Evolutionary conservation across 164 flowering plant genomes (phyloP).

Genomic region (Euptelea pleiosperma): DNA sequence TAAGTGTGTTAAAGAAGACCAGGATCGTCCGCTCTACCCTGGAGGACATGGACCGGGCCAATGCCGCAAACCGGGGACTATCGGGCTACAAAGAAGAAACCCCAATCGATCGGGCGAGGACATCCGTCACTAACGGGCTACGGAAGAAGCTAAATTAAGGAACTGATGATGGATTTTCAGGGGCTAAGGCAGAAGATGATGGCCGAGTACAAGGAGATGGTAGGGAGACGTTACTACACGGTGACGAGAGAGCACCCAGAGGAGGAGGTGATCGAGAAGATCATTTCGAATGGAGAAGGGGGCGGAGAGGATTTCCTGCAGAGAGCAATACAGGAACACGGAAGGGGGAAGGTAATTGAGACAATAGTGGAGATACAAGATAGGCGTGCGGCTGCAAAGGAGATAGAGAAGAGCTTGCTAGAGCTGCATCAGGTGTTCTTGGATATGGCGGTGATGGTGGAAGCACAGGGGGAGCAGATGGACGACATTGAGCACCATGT

Average conservation of each 20-base stretch:
- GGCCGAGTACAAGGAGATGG: slow-evolving; percentile 73
- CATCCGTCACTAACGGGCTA: slow-evolving; percentile 63
- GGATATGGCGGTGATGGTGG: slow-evolving; percentile 28
- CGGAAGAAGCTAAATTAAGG: slow-evolving; percentile 72
- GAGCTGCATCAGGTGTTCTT: no score
- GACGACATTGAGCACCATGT: slow-evolving; percentile 26
- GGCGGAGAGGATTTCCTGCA: slow-evolving; percentile 51
- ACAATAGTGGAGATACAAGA: slow-evolving; percentile 20
- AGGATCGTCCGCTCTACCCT: slow-evolving; percentile 41
- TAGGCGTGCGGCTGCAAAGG: slow-evolving; percentile 18
- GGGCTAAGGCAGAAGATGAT: slow-evolving; percentile 59
- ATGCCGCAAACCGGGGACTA: slow-evolving; percentile 44
- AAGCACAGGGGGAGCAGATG: slow-evolving; percentile 23
- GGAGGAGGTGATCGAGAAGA: slow-evolving; percentile 65
- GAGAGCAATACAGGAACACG: slow-evolving; percentile 44
- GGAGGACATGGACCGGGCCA: slow-evolving; percentile 64
- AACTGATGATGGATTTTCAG: slow-evolving; percentile 73
- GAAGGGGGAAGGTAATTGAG: slow-evolving; percentile 18
- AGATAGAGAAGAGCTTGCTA: slow-evolving; percentile 22
- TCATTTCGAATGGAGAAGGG: slow-evolving; percentile 40
- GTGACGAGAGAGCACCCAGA: slow-evolving; percentile 68
- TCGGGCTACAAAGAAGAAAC: slow-evolving; percentile 60
- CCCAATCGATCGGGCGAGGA: slow-evolving; percentile 54
- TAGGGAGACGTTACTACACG: slow-evolving; percentile 60
- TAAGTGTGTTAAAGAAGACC: slow-evolving; percentile 49